A percentile compares a stretch with the other conserved stretches of the same genome.
Conservation (phyloP, 2,329 filamentous ascomycete genomes). For the Microdochium nivale region DNA sequence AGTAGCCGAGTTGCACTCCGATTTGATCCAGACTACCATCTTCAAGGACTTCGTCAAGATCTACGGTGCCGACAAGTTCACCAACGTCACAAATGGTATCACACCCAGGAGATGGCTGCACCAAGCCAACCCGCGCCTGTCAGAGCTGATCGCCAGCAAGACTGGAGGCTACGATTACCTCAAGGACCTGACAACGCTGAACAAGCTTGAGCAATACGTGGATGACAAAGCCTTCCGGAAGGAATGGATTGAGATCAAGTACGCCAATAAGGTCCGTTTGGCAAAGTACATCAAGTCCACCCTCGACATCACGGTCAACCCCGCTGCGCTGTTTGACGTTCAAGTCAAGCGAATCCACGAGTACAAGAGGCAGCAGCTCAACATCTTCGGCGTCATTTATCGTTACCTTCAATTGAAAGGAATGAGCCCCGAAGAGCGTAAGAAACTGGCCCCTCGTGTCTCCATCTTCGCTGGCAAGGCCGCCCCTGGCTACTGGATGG, state of each 20-base stretch:
- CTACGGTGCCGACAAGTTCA: slow-evolving; percentile 95
- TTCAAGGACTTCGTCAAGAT: slow-evolving; percentile 98
- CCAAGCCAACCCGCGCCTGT: slow-evolving; percentile 90
- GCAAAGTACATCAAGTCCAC: slow-evolving; percentile 84
- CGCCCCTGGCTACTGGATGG: slow-evolving; percentile 99
- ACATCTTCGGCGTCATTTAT: slow-evolving; percentile 97
- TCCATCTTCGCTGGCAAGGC: slow-evolving; percentile 98
- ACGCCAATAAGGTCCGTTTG: slow-evolving; percentile 86
- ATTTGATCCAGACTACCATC: slow-evolving; percentile 97
- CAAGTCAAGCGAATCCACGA: slow-evolving; percentile 99
- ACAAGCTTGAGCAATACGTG: slow-evolving; percentile 74
- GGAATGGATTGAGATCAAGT: slow-evolving; percentile 95
- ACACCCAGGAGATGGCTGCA: slow-evolving; percentile 94
- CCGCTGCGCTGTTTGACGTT: slow-evolving; percentile 83
- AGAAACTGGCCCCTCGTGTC: slow-evolving; percentile 80
- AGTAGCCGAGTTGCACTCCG: slow-evolving; percentile 93
- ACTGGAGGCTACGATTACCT: slow-evolving; percentile 76
- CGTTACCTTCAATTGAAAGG: slow-evolving; percentile 85
- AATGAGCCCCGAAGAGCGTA: slow-evolving; percentile 73
- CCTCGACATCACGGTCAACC: slow-evolving; percentile 76
- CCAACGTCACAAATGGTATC: slow-evolving; percentile 97
- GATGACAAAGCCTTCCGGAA: slow-evolving; percentile 86
- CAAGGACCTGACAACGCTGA: slow-evolving; percentile 80
- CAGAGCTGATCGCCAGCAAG: slow-evolving; percentile 86
- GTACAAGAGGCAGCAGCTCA: slow-evolving; percentile 98